Conservation (phyloP, 2,329 filamentous ascomycete species). For the Pseudogymnoascus sp. region DNA sequence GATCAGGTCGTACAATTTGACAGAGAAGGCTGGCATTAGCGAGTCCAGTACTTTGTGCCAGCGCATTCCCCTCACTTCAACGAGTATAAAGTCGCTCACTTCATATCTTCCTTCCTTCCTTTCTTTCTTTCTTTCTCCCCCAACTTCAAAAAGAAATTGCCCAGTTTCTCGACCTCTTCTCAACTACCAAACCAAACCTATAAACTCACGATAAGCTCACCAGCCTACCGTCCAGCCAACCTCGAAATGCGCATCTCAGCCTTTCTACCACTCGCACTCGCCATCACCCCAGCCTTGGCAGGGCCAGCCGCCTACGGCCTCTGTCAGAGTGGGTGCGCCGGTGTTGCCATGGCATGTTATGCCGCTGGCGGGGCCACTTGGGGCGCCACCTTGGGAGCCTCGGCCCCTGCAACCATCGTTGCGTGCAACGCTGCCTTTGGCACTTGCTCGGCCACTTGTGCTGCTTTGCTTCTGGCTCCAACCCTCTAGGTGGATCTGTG, state of each 20-base stretch:
- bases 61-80: too few species aligned
- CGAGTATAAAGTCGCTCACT: too few species aligned
- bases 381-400: constrained; percentile 32
- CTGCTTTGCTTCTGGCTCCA: constrained; percentile 27
- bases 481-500: constrained; percentile 24
- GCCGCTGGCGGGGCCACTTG: constrained; percentile 35
- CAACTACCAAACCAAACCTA: not conserved
- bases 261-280: not conserved
- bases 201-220: not conserved
- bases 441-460: constrained; percentile 38
- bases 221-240: not conserved
- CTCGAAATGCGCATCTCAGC: constrained; percentile 8
- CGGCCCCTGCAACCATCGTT: constrained; percentile 34
- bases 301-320: constrained; percentile 35
- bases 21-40: not conserved
- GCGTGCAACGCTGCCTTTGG: constrained; percentile 40
- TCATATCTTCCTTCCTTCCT: too few species aligned
- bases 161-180: too few species aligned
- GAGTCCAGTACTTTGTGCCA: too few species aligned
- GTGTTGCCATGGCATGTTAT: constrained; percentile 39
- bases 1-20: not conserved
- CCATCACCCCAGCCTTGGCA: constrained; percentile 17
- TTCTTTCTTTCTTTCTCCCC: too few species aligned
- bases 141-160: too few species aligned
- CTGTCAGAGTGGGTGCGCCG: constrained; percentile 40